phyloP scores from a whole-genome alignment of 2,329 filamentous ascomycete genomes.

The Helminthosporium solani region DNA sequence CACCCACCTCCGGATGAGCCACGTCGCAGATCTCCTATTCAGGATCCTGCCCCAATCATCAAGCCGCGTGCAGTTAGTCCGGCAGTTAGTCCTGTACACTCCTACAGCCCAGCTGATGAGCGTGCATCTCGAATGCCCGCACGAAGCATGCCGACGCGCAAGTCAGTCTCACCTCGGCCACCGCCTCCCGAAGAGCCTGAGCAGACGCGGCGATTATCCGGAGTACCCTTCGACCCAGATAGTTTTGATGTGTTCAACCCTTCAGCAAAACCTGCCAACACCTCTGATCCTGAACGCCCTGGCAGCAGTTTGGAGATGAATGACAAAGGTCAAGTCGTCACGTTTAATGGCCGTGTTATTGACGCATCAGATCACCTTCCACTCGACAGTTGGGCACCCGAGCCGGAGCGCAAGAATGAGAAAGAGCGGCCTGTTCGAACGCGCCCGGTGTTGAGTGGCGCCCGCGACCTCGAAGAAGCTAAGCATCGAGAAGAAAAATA shows the following conservation, averaged over 20 bases:
- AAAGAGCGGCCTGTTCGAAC: conserved; percentile 45
- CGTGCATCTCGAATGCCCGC: conserved; percentile 45
- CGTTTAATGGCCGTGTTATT: conserved; percentile 72
- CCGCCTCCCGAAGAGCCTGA: conserved; percentile 44
- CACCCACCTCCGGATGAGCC: conserved; percentile 44
- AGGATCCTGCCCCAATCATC: conserved; percentile 45
- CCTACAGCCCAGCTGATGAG: conserved; percentile 29
- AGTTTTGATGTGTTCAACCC: conserved; percentile 74
- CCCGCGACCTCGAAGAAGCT: conserved; percentile 45
- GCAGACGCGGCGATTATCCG: conserved; percentile 55
- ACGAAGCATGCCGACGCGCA: conserved; percentile 58
- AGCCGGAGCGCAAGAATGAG: conserved; percentile 64
- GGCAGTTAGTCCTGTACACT: conserved; percentile 28
- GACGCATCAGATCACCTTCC: conserved; percentile 81
- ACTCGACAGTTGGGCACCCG: conserved; percentile 74
- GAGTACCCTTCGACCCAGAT: conserved; percentile 72
- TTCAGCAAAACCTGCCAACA: conserved; percentile 25
- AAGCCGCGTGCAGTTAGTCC: conserved; percentile 50
- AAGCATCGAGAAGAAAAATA: conserved; percentile 35
- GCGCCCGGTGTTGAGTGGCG: conserved; percentile 54
- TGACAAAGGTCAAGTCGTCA: conserved; percentile 69
- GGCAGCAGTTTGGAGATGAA: conserved; percentile 48
- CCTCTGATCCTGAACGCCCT: conserved; percentile 26
- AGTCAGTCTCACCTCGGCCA: conserved; percentile 73
- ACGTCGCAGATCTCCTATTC: conserved; percentile 33